phyloP scores from a whole-genome alignment of 352 stramenopile species.

The Phytophthora macrochlamydospora region DNA sequence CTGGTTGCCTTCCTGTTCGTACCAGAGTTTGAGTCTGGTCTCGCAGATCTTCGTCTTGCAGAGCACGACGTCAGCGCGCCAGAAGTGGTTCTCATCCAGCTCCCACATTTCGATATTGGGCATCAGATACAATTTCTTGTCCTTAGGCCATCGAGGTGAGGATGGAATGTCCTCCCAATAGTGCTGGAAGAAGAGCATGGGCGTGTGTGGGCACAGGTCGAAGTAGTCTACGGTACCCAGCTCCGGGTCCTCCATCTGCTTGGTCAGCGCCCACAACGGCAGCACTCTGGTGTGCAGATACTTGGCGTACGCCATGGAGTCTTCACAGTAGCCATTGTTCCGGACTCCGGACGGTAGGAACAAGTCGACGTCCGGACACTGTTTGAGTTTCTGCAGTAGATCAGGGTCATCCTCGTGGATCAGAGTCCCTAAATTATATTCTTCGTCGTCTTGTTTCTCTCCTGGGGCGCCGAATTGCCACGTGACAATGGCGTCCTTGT shows the following conservation, averaged over 20 bases:
- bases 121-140: conserved; percentile 53
- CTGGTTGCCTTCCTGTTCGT: conserved; percentile 60
- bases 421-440: conserved; percentile 28
- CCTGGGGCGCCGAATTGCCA: conserved; percentile 42
- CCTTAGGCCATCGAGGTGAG: conserved; percentile 30
- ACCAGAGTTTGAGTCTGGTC: conserved; percentile 51
- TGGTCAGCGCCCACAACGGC: conserved; percentile 49
- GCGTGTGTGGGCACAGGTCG: conserved; percentile 48
- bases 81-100: conserved; percentile 42
- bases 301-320: conserved; percentile 61
- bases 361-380: conserved; percentile 74
- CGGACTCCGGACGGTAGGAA: conserved; percentile 50
- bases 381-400: conserved; percentile 48
- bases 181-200: conserved; percentile 55
- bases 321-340: conserved; percentile 60
- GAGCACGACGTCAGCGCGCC: conserved; percentile 44
- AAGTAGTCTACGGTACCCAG: conserved; percentile 43
- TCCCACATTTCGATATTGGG: conserved; percentile 62
- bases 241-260: conserved; percentile 34
- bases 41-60: conserved; percentile 58
- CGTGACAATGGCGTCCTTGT: conserved; percentile 55
- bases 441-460: conserved; percentile 18
- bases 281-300: conserved; percentile 43
- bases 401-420: conserved; percentile 38
- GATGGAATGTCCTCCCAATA: conserved; percentile 47